Evolutionary conservation across 75 land plant species (phyloP).

Genomic region (Pseudotsuga menziesii): DNA sequence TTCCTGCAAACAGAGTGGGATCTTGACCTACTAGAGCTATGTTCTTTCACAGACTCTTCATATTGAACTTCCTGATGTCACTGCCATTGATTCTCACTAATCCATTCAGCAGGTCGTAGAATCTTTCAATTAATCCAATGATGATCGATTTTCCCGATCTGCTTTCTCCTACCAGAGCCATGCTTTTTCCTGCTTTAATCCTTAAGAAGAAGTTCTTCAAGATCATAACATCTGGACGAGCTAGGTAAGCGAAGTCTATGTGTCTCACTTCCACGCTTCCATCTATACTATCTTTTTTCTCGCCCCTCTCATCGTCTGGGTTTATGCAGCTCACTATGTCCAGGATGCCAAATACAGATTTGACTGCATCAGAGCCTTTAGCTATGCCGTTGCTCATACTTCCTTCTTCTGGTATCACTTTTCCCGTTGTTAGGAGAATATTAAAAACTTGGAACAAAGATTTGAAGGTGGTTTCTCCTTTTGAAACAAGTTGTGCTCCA

Average conservation of each 20-base stretch:
- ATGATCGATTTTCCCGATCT: constrained; percentile 90
- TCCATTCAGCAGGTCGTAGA: constrained; percentile 68
- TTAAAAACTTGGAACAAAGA: constrained; percentile 65
- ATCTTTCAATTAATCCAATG: constrained; percentile 67
- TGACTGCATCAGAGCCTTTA: constrained; percentile 57
- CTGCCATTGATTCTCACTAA: constrained; percentile 55
- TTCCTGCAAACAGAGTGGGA: constrained; percentile 69
- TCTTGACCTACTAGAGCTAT: constrained; percentile 82
- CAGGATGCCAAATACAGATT: constrained; percentile 60
- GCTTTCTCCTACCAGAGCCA: constrained; percentile 77
- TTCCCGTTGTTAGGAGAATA: constrained; percentile 73
- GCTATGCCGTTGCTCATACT: constrained; percentile 75
- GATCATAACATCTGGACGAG: constrained; percentile 54
- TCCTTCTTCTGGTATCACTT: constrained; percentile 79
- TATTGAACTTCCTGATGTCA: constrained; percentile 47
- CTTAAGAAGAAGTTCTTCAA: constrained; percentile 45
- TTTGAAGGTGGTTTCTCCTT: constrained; percentile 33
- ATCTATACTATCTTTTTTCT: constrained; percentile 21
- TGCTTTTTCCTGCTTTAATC: constrained; percentile 53
- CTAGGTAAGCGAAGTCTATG: constrained; percentile 73
- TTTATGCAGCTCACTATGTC: constrained; percentile 53
- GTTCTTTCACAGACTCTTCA: constrained; percentile 54
- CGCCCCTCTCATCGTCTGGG: constrained; percentile 55
- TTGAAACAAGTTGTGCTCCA: constrained; percentile 52
- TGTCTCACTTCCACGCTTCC: constrained; percentile 50